Evolutionary conservation across 2,329 filamentous ascomycete species (phyloP).

Genomic region (Botrytis paeoniae): DNA sequence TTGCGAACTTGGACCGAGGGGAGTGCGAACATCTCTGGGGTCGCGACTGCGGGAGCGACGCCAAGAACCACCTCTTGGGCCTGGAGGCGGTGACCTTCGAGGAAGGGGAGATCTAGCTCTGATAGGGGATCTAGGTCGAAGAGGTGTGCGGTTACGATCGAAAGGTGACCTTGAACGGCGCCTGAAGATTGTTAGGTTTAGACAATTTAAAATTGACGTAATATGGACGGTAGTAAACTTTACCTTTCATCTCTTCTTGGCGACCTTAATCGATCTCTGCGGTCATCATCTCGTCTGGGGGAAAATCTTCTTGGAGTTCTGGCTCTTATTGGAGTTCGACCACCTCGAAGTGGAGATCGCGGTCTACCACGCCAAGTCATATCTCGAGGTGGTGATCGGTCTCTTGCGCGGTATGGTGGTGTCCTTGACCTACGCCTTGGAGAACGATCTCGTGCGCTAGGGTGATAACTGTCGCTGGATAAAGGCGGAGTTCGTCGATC

Average conservation of each 20-base stretch:
- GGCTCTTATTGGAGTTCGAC: slow-evolving; percentile 40
- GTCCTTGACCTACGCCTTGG: slow-evolving; percentile 36
- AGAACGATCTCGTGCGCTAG: slow-evolving; percentile 32
- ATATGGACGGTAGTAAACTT: neutral
- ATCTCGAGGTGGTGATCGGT: slow-evolving; percentile 32
- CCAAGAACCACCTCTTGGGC: slow-evolving; percentile 38
- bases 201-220: neutral
- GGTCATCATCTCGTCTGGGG: slow-evolving; percentile 39
- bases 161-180: slow-evolving; percentile 39
- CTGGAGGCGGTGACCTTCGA: slow-evolving; percentile 37
- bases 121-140: slow-evolving; percentile 28
- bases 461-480: slow-evolving; percentile 34
- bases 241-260: slow-evolving; percentile 36
- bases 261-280: slow-evolving; percentile 41
- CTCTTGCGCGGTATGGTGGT: slow-evolving; percentile 32
- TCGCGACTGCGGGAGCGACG: slow-evolving; percentile 51
- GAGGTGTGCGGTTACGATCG: slow-evolving; percentile 34
- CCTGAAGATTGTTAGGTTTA: slow-evolving; percentile 25
- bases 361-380: slow-evolving; percentile 32
- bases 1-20: slow-evolving; percentile 43
- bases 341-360: slow-evolving; percentile 28
- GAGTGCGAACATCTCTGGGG: slow-evolving; percentile 47
- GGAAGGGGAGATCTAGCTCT: slow-evolving; percentile 36
- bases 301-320: slow-evolving; percentile 38
- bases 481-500: slow-evolving; percentile 31